Conservation (phyloP, 176 grass and related monocot genomes). For the Oryza meyeriana region DNA sequence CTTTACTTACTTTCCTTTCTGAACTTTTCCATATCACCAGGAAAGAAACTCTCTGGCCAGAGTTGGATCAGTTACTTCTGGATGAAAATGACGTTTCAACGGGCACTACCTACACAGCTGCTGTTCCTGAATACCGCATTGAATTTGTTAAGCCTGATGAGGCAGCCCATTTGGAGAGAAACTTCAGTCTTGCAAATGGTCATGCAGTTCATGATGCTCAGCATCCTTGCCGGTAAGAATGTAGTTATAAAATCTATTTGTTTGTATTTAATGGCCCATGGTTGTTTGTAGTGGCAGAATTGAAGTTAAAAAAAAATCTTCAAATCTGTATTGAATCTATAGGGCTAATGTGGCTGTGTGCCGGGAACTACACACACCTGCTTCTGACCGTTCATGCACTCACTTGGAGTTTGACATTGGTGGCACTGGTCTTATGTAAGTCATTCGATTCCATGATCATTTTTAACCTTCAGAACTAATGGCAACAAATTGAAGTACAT, state of each 20-base stretch:
- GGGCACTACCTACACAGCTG: constrained; percentile 70
- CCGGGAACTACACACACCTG: constrained; percentile 77
- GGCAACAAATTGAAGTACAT: neutral
- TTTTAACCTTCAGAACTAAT: neutral
- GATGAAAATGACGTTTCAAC: constrained; percentile 65
- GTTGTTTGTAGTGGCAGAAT: neutral
- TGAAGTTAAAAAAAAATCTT: constrained; percentile 15
- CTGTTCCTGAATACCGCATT: constrained; percentile 85
- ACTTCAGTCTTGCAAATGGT: constrained; percentile 81
- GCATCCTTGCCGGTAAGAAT: constrained; percentile 82
- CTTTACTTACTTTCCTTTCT: neutral
- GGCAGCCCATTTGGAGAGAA: constrained; percentile 56
- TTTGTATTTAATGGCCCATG: neutral
- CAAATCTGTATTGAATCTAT: constrained; percentile 18
- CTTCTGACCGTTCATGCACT: constrained; percentile 90
- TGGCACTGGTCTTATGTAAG: constrained; percentile 78
- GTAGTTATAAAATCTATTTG: neutral
- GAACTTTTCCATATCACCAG: constrained; percentile 38
- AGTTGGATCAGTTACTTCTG: constrained; percentile 72
- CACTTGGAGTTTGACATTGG: constrained; percentile 95
- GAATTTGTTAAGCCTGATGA: constrained; percentile 66
- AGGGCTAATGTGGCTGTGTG: constrained; percentile 73
- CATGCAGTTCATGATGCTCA: constrained; percentile 80
- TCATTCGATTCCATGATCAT: constrained; percentile 4
- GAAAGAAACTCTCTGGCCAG: constrained; percentile 86